These are phyloP conservation scores for Hemisphaericaspora xylofermentans DNA, from an alignment of 1,139 yeast genomes.

Conservation along the genomic window DNA sequence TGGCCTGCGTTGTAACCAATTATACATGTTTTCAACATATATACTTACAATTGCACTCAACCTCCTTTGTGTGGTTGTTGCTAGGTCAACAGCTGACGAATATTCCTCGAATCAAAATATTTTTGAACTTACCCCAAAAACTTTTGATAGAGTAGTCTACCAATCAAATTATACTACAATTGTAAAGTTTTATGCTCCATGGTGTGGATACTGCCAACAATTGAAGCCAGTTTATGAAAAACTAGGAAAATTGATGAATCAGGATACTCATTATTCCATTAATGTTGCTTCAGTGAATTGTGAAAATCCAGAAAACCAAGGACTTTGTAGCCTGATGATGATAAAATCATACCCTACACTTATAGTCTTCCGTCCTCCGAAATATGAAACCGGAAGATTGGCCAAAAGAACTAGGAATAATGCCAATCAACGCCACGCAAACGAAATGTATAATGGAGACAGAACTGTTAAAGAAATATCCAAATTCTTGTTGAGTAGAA, in stretches of 20 bases:
- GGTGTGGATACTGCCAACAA: conserved; percentile 85
- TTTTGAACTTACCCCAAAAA: conserved; percentile 54
- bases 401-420: conserved; percentile 19
- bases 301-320: conserved; percentile 66
- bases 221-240: conserved; percentile 57
- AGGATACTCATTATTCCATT: conserved; percentile 52
- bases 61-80: conserved; percentile 8
- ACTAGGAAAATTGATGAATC: conserved; percentile 57
- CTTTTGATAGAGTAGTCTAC: conserved; percentile 64
- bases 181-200: conserved; percentile 94
- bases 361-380: conserved; percentile 81
- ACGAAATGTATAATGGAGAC: conserved; percentile 70
- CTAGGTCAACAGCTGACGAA: conserved; percentile 17
- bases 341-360: conserved; percentile 82
- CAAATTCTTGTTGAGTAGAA: conserved; percentile 57
- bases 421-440: conserved; percentile 37
- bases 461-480: conserved; percentile 60
- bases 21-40: background rate
- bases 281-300: conserved; percentile 88
- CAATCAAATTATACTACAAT: conserved; percentile 74
- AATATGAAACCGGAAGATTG: conserved; percentile 30
- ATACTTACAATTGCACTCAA: conserved; percentile 1
- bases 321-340: conserved; percentile 64
- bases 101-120: conserved; percentile 50
- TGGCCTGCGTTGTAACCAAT: too few species aligned